Conservation (phyloP, 2,329 filamentous ascomycete genomes). For the Diaporthe sp. region DNA sequence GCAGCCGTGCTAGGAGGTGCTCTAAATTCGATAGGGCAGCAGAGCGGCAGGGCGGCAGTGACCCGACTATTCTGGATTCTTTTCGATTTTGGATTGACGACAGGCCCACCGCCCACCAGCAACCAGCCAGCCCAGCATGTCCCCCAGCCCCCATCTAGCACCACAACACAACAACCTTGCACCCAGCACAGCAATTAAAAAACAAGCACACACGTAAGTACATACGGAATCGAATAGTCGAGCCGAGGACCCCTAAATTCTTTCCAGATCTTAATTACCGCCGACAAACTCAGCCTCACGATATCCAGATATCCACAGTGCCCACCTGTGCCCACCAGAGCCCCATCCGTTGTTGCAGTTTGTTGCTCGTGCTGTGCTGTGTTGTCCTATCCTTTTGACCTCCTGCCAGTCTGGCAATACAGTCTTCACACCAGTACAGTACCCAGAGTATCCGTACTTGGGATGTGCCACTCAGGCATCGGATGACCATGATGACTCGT, state of each 20-base stretch:
- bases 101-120: background rate
- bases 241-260: slow-evolving; percentile 24
- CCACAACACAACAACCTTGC: slow-evolving; percentile 2
- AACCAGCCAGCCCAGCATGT: background rate
- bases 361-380: background rate
- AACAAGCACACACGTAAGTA: background rate
- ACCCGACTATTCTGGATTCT: background rate
- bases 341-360: slow-evolving; percentile 3
- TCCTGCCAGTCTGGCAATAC: background rate
- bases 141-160: background rate
- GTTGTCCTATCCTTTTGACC: background rate
- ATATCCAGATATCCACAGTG: slow-evolving; percentile 12
- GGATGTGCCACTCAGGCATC: background rate
- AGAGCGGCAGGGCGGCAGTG: slow-evolving; percentile 21
- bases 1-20: background rate
- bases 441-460: too few species aligned
- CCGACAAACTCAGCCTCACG: slow-evolving; percentile 29
- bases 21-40: slow-evolving; percentile 2
- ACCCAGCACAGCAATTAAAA: background rate
- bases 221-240: background rate
- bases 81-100: slow-evolving; percentile 14
- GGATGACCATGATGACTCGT: slow-evolving; percentile 29
- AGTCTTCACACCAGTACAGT: background rate
- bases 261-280: slow-evolving; percentile 27
- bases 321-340: background rate